These are phyloP conservation scores for Alloascoidea africana DNA, from an alignment of 805 yeast genomes.

Conservation along the genomic window DNA sequence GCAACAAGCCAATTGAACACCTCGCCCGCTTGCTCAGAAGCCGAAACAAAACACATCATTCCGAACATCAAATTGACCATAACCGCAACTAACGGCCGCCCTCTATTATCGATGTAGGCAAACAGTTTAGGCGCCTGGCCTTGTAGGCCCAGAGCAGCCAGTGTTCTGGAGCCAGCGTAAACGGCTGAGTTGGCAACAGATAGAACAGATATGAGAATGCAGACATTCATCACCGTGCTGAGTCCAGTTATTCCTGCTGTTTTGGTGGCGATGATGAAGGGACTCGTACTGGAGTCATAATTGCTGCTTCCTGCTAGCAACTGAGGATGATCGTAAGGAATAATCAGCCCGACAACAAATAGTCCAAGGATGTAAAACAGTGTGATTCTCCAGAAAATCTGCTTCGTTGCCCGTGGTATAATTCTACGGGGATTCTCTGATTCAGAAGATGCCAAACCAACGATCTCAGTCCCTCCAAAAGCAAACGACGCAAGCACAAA, in stretches of 20 bases:
- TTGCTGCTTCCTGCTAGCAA: slow-evolving; percentile 27
- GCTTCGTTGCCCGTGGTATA: slow-evolving; percentile 56
- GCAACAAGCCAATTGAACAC: slow-evolving; percentile 40
- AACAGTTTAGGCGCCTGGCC: slow-evolving; percentile 63
- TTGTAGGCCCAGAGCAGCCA: slow-evolving; percentile 55
- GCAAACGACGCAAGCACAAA: slow-evolving; percentile 57
- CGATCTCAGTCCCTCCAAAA: slow-evolving; percentile 52
- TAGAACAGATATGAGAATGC: slow-evolving; percentile 61
- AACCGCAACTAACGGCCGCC: slow-evolving; percentile 55
- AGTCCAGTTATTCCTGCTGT: slow-evolving; percentile 48
- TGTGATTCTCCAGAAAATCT: slow-evolving; percentile 54
- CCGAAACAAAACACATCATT: slow-evolving; percentile 56
- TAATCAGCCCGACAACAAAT: slow-evolving; percentile 53
- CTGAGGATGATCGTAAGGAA: slow-evolving; percentile 38
- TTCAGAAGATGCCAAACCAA: slow-evolving; percentile 65
- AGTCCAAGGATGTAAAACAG: slow-evolving; percentile 49
- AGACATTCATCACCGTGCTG: slow-evolving; percentile 65
- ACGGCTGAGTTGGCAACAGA: slow-evolving; percentile 74
- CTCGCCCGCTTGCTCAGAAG: slow-evolving; percentile 35
- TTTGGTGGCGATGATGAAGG: slow-evolving; percentile 71
- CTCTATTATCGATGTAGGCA: slow-evolving; percentile 46
- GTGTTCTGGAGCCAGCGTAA: slow-evolving; percentile 62
- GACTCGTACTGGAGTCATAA: slow-evolving; percentile 56
- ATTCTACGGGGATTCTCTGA: slow-evolving; percentile 51
- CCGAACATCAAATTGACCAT: slow-evolving; percentile 36